Evolutionary conservation across 2,329 filamentous ascomycete genomes (phyloP), one percentile per base, ranked within the genome.

Genomic region (Aspergillus hortae): DNA sequence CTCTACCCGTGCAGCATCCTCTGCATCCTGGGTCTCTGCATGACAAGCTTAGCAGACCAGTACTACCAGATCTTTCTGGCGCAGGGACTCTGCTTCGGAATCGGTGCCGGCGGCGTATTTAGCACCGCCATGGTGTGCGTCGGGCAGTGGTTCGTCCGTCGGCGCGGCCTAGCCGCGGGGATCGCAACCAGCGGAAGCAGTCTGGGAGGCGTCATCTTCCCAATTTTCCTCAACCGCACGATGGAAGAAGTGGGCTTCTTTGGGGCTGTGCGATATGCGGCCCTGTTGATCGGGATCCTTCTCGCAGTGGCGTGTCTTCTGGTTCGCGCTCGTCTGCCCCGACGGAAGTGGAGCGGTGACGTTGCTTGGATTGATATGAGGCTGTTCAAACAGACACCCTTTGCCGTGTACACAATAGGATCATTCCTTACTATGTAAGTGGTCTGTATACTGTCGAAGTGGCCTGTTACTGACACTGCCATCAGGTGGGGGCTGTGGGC

Each of bases 21-120:
- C 52, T 77, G 81, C 55, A 75, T 81, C 44, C 77, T 81, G 49
- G 78, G 78, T 4, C 63, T 81, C 38, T 81, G 81, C 77, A 81
- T 81, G 78, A 70, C 77, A 0, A 76, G 72, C 17, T 61, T 80
- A 9, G 74, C 74, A 36, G 71, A 60, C 1, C 64, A 79, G 51
- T 81, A 81, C 64, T 81, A 77, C 55, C 79, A 81, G 49, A 75
- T 81, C 57, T 67, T 81, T 38, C 73, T 81, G 4, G 69, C 77
- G 0, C 79, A 82, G 58, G 75, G 75, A 2, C 62, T 81, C 4
- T 80, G 77, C 59, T 76, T 75, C 19, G 70, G 76, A 33, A 71
- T 77, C 42, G 77, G 77, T 0, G 70, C 77, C 14, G 46, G 52
- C 14, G 44, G 42, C 12, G 32, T 55, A 27, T 52, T 53, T 17